Evolutionary conservation across 768 basidiomycete species (phyloP).

Genomic region (Panaeolus cyanescens): DNA sequence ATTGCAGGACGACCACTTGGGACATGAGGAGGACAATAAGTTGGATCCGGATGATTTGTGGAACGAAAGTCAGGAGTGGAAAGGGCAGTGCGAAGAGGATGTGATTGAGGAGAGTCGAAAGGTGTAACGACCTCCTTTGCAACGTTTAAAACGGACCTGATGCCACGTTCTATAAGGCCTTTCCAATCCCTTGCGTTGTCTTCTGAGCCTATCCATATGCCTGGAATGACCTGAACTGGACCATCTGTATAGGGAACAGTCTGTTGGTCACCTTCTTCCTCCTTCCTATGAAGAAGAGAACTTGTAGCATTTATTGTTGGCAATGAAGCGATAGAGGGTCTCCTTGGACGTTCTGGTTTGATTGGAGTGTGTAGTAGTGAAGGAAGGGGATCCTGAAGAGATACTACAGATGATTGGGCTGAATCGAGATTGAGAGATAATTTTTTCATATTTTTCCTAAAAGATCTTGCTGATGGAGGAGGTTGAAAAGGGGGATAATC

Average conservation of each 20-base stretch:
- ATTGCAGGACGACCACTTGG: conserved; percentile 73
- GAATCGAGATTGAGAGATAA: conserved; percentile 70
- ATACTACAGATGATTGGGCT: conserved; percentile 57
- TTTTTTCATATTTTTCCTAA: conserved; percentile 74
- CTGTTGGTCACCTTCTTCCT: conserved; percentile 58
- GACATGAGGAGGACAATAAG: conserved; percentile 69
- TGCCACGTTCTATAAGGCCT: conserved; percentile 67
- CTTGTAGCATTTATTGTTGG: conserved; percentile 54
- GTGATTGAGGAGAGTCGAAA: conserved; percentile 51
- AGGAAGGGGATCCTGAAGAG: conserved; percentile 24
- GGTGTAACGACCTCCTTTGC: conserved; percentile 88
- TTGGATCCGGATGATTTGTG: conserved; percentile 38
- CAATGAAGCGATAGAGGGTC: conserved; percentile 75
- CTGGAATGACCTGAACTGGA: conserved; percentile 82
- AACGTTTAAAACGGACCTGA: conserved; percentile 85
- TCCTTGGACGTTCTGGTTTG: conserved; percentile 46
- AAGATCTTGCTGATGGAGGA: conserved; percentile 34
- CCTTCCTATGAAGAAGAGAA: conserved; percentile 61
- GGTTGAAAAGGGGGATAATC: conserved; percentile 44
- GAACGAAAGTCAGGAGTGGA: conserved; percentile 70
- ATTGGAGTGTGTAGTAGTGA: conserved; percentile 37
- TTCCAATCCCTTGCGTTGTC: conserved; percentile 88
- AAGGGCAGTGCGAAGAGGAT: conserved; percentile 55
- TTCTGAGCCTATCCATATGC: conserved; percentile 89
- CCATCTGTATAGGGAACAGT: conserved; percentile 77